Conservation (phyloP, 208 protist genomes). For the Leishmania tropica region DNA sequence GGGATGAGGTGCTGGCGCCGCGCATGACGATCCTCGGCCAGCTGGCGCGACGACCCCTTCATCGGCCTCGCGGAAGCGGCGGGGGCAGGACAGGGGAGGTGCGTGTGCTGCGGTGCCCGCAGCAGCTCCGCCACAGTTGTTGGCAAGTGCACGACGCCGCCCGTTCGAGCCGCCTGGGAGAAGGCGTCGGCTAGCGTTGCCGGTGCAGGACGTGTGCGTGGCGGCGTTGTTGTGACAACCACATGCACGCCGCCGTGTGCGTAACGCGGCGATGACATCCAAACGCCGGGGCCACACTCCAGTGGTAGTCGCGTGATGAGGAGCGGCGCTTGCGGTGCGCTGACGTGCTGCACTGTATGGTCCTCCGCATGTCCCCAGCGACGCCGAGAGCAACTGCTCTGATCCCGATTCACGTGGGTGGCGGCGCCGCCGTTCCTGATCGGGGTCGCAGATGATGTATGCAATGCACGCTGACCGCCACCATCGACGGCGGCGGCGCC, state of each 20-base stretch:
- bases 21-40: not conserved
- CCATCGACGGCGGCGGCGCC: not conserved
- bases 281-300: constrained; percentile 72
- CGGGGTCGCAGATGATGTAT: not conserved
- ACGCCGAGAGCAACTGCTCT: constrained; percentile 20
- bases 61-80: not conserved
- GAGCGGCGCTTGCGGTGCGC: constrained; percentile 18
- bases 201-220: constrained; percentile 1
- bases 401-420: not conserved
- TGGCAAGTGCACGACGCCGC: constrained; percentile 35
- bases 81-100: constrained; percentile 1
- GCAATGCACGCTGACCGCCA: not conserved
- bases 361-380: constrained; percentile 1
- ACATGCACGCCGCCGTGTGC: constrained; percentile 5
- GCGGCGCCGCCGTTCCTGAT: not conserved
- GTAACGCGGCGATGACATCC: constrained; percentile 31
- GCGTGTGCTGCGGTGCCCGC: constrained; percentile 30
- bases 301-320: constrained; percentile 61
- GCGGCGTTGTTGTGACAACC: constrained; percentile 13
- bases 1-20: not conserved
- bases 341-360: not conserved
- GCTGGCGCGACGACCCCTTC: not conserved
- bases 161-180: constrained; percentile 8
- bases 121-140: constrained; percentile 27
- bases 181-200: constrained; percentile 16